Evolutionary conservation across 768 basidiomycete species (phyloP).

Genomic region (Aureoboletus auriporus): DNA sequence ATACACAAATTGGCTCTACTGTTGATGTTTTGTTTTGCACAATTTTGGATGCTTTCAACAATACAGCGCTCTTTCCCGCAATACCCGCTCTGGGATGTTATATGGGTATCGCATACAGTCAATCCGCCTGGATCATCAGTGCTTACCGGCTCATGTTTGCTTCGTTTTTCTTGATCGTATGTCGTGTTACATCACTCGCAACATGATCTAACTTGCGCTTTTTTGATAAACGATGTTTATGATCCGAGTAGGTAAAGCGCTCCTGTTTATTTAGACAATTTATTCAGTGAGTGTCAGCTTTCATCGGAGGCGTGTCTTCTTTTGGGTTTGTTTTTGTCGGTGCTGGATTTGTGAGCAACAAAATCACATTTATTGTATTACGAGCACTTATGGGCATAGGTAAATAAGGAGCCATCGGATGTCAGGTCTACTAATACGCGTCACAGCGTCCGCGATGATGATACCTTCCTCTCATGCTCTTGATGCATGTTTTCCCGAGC

Average conservation of each 20-base stretch:
- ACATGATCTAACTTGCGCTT: conserved; percentile 8
- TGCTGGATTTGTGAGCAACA: conserved; percentile 42
- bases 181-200: neutral
- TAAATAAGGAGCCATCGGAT: conserved; percentile 7
- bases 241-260: conserved; percentile 26
- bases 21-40: conserved; percentile 36
- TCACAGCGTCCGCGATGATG: conserved; percentile 42
- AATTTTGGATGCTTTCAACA: conserved; percentile 45
- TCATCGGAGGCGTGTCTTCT: conserved; percentile 36
- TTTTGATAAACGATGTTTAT: conserved; percentile 24
- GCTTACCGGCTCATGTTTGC: conserved; percentile 47
- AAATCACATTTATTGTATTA: conserved; percentile 46
- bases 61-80: conserved; percentile 37
- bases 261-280: conserved; percentile 19
- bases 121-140: conserved; percentile 37
- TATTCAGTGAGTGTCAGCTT: conserved; percentile 36
- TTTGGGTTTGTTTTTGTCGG: conserved; percentile 44
- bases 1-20: conserved; percentile 31
- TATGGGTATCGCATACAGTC: conserved; percentile 8
- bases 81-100: conserved; percentile 31
- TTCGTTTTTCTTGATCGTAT: conserved; percentile 31
- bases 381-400: conserved; percentile 50
- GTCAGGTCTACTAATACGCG: neutral
- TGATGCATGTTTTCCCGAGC: conserved; percentile 50
- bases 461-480: conserved; percentile 45